Evolutionary conservation across 441 rosid species (phyloP).

Genomic region (Gossypium lobatum): DNA sequence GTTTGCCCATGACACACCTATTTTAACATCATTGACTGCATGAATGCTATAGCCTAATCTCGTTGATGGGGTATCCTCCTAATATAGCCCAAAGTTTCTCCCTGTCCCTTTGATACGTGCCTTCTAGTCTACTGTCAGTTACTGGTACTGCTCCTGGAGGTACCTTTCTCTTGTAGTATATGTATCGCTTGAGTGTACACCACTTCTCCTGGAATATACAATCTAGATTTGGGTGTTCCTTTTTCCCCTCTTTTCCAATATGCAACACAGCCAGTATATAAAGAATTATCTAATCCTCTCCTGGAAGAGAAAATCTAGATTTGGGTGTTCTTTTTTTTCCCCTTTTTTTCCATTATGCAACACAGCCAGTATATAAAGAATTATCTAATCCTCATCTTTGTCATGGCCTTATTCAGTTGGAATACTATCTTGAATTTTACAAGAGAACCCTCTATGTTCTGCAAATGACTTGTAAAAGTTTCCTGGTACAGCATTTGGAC

Average conservation of each 20-base stretch:
- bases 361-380: background rate
- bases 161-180: background rate
- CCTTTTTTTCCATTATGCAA: background rate
- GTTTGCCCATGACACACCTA: background rate
- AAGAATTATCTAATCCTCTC: background rate
- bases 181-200: background rate
- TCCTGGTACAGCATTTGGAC: constrained; percentile 62
- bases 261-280: background rate
- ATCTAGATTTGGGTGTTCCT: background rate
- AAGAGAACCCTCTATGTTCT: constrained; percentile 10
- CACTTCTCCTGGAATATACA: background rate
- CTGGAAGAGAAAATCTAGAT: background rate
- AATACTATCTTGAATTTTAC: background rate
- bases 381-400: background rate
- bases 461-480: constrained; percentile 26
- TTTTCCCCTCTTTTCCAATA: background rate
- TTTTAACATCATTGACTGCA: background rate
- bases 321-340: background rate
- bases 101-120: background rate
- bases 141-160: background rate
- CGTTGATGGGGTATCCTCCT: background rate
- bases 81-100: background rate
- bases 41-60: background rate
- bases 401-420: background rate
- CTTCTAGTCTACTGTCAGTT: background rate